Evolutionary conservation across 352 stramenopile genomes (phyloP).

Genomic region (Bremia lactucae): DNA sequence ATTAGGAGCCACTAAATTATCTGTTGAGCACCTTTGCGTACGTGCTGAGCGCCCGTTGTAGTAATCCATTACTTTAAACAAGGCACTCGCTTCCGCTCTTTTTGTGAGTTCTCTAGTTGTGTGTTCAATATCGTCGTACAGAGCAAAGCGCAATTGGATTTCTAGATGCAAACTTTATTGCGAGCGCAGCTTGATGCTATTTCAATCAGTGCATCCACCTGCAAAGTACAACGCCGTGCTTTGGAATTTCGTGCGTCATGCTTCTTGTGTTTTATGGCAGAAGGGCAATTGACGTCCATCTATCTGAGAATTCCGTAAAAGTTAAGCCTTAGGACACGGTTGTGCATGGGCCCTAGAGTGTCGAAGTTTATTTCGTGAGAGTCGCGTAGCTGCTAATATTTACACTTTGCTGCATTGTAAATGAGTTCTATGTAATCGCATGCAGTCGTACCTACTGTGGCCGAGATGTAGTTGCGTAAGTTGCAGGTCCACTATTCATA

Average conservation of each 20-base stretch:
- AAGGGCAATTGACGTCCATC: too few relatives aligned
- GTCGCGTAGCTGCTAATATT: too few relatives aligned
- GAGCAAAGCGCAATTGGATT: conserved; percentile 78
- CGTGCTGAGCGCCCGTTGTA: conserved; percentile 60
- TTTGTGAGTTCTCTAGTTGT: conserved; percentile 79
- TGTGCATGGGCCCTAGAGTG: too few relatives aligned
- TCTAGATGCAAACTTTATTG: conserved; percentile 52
- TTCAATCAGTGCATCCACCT: conserved; percentile 61
- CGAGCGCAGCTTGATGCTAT: conserved; percentile 52
- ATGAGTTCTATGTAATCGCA: too few relatives aligned
- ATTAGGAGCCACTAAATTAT: conserved; percentile 60
- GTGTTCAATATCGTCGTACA: conserved; percentile 88
- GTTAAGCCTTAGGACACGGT: too few relatives aligned
- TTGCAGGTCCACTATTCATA: too few relatives aligned
- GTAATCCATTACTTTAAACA: conserved; percentile 77
- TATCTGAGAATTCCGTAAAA: too few relatives aligned
- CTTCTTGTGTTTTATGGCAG: too few relatives aligned
- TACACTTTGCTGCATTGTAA: too few relatives aligned
- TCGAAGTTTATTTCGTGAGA: too few relatives aligned
- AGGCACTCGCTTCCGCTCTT: conserved; percentile 88
- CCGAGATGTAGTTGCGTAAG: too few relatives aligned
- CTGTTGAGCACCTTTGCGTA: conserved; percentile 58
- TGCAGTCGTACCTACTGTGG: too few relatives aligned
- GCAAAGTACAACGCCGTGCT: conserved; percentile 68
- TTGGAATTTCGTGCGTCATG: conserved; percentile 86